phyloP scores from a whole-genome alignment of 2,329 filamentous ascomycete genomes.

The Ophiostoma triangulosporum region DNA sequence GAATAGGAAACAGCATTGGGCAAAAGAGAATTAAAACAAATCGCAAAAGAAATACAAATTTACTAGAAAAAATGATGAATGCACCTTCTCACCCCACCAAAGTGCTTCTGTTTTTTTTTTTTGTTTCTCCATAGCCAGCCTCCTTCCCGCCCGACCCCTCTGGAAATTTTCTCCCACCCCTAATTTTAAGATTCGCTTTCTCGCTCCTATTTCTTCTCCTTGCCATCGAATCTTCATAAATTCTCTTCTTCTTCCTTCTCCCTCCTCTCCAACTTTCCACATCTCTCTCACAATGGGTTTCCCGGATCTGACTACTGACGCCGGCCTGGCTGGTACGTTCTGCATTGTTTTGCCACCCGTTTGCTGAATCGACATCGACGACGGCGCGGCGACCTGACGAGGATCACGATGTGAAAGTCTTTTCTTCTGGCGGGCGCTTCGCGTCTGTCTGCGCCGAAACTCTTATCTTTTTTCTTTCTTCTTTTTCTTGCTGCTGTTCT shows the following conservation, averaged over 20 bases:
- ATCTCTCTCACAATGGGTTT: slow-evolving; percentile 17
- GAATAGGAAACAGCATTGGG: neutral
- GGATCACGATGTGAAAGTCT: neutral
- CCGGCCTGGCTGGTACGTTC: slow-evolving; percentile 18
- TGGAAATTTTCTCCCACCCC: slow-evolving; percentile 4
- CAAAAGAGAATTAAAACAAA: neutral
- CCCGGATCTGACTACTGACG: slow-evolving; percentile 19
- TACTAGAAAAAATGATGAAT: neutral
- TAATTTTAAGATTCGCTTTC: neutral
- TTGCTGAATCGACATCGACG: slow-evolving; percentile 3
- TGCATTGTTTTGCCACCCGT: slow-evolving; percentile 5
- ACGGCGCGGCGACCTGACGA: neutral
- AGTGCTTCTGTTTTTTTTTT: neutral
- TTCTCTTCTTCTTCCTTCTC: neutral
- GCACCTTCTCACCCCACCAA: slow-evolving; percentile 1
- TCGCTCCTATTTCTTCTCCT: slow-evolving; percentile 1
- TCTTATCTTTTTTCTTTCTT: neutral
- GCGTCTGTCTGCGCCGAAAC: neutral
- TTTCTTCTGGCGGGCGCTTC: neutral
- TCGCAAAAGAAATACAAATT: neutral
- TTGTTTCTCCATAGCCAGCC: slow-evolving; percentile 7
- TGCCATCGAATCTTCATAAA: slow-evolving; percentile 2
- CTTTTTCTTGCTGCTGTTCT: neutral
- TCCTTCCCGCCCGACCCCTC: neutral
- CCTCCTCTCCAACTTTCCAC: neutral